A percentile compares a stretch with the other conserved stretches of the same genome.
Evolutionary conservation across 257 asterid genomes (phyloP).

Genomic region (Primulina tabacum): DNA sequence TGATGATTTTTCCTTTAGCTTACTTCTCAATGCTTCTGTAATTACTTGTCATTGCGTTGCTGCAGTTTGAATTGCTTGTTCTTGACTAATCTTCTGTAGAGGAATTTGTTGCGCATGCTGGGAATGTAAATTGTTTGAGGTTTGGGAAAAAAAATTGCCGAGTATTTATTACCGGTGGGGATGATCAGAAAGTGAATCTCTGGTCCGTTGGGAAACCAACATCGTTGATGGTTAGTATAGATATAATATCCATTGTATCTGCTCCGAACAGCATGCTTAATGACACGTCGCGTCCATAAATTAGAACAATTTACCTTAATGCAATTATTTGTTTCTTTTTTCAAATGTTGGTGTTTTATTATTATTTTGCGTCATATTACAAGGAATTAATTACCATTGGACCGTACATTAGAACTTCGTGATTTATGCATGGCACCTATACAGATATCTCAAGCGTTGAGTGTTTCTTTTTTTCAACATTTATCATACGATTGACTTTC

Average conservation of each 20-base stretch:
- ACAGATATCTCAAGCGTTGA: neutral
- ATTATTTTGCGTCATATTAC: neutral
- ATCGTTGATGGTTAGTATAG: conserved; percentile 59
- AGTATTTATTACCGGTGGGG: conserved; percentile 90
- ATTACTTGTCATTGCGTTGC: conserved; percentile 10
- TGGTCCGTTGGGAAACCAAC: conserved; percentile 96
- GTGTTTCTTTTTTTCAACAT: neutral
- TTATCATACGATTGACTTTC: no score
- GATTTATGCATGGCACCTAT: neutral
- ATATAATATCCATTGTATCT: neutral
- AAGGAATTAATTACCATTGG: neutral
- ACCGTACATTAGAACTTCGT: neutral
- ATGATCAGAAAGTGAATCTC: conserved; percentile 91
- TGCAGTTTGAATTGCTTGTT: conserved; percentile 29
- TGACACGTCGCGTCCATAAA: conserved; percentile 9
- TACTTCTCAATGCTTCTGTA: conserved; percentile 6
- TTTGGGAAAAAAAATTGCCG: conserved; percentile 88
- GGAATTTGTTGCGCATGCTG: conserved; percentile 99
- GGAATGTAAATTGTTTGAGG: conserved; percentile 90
- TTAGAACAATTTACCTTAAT: conserved; percentile 7
- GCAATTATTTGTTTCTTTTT: neutral
- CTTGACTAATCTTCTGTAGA: conserved; percentile 69
- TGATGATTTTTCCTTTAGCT: conserved; percentile 8
- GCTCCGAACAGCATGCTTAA: conserved; percentile 18
- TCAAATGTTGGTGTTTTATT: neutral